phyloP scores from a whole-genome alignment of 2,329 filamentous ascomycete genomes.

The Bisporella sp. region DNA sequence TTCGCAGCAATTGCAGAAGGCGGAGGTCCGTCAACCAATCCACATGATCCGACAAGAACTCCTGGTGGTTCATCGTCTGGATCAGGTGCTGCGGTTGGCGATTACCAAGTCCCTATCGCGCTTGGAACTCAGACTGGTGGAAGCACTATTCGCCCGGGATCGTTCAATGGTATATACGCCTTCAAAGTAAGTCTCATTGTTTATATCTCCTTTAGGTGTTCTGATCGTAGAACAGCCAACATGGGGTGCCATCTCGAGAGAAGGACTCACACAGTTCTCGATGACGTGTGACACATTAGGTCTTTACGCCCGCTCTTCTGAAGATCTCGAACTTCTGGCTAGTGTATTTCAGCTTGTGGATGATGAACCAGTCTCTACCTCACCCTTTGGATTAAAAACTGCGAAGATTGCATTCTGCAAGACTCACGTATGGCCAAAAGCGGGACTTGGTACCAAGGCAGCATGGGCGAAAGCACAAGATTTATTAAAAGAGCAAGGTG shows the following conservation, averaged over 20 bases:
- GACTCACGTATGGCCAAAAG: slow-evolving; percentile 44
- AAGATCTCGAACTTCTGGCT: slow-evolving; percentile 50
- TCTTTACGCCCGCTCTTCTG: slow-evolving; percentile 48
- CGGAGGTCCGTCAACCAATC: slow-evolving; percentile 51
- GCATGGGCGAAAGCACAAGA: slow-evolving; percentile 35
- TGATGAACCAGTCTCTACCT: slow-evolving; percentile 30
- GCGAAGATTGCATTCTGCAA: slow-evolving; percentile 48
- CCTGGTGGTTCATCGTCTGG: slow-evolving; percentile 64
- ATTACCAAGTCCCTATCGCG: slow-evolving; percentile 51
- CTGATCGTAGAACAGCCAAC: slow-evolving; percentile 37
- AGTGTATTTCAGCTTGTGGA: slow-evolving; percentile 48
- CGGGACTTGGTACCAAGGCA: slow-evolving; percentile 35
- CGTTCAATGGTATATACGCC: slow-evolving; percentile 58
- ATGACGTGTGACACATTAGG: slow-evolving; percentile 56
- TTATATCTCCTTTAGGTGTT: not conserved
- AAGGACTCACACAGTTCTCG: slow-evolving; percentile 54
- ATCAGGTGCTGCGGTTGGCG: slow-evolving; percentile 58
- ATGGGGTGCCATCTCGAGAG: slow-evolving; percentile 54
- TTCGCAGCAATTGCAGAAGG: slow-evolving; percentile 47
- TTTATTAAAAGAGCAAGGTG: slow-evolving; percentile 40
- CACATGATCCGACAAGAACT: slow-evolving; percentile 43
- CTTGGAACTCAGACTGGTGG: slow-evolving; percentile 63
- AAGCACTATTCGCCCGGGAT: slow-evolving; percentile 55
- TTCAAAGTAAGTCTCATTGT: slow-evolving; percentile 37
- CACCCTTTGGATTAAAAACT: slow-evolving; percentile 33